Base-by-base conservation (phyloP, 2,329 filamentous ascomycete genomes). In the Alternaria arborescens region DNA sequence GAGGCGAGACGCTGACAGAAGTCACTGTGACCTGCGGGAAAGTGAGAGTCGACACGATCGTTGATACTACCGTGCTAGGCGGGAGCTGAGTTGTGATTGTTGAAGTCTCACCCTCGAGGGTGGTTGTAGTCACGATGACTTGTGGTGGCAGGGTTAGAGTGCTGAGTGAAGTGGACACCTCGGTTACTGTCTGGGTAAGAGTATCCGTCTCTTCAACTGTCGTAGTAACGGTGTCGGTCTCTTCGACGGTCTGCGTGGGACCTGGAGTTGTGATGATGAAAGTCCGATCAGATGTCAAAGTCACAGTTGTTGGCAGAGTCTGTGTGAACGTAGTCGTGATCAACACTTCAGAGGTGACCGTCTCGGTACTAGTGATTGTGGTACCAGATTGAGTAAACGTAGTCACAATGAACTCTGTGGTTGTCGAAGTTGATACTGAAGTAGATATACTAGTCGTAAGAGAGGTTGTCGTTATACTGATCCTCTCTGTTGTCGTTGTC, bases 41-140 rank as follows among this genome's bases (percentile, higher is more conserved):
- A 12, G 64, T 72, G 0, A 68, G 42, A 8, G 70, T 75, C 0
- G 68, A 70, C 8, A 68, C 36, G 28, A 71, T 59, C 0, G 71
- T 74, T 3, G 70, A 70, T 20, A 43, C 64, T 59, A 63, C 52
- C 11, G 66, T 71, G 12, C 43, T 63, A 26, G 60, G 51, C 5
- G 69, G 64, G 3, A 69, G 38, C 24, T 67, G 59, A 2, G 63
- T 67, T 1, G 67, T 72, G 2, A 64, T 52, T 1, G 61, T 47
- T 6, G 54, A 62, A 8, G 67, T 69, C 1, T 55, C 43, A 3
- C 62, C 70, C 4, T 59, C 67, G 1, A 66, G 26, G 0, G 67
- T 73, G 10, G 68, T 67, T 1, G 70, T 75, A 1, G 62, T 64
- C 7, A 61, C 43, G 8, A 55, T 55, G 5, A 65, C 67, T 20